Evolutionary conservation across 2,329 filamentous ascomycete species (phyloP).

Genomic region (Periconia sp.): DNA sequence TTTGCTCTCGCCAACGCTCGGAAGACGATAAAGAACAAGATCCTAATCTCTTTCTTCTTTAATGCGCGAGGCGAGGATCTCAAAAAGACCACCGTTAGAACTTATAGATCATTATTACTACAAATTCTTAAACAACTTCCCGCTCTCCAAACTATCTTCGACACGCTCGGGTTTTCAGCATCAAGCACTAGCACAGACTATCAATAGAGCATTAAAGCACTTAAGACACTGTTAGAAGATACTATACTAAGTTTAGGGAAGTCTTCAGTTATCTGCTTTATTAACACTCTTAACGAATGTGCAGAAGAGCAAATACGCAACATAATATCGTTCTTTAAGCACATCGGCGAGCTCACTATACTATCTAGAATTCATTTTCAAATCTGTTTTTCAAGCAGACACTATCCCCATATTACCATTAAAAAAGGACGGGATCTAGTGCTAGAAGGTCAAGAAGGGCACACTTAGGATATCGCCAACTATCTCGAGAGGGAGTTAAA

Average conservation of each 20-base stretch:
- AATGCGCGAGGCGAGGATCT: slow-evolving; percentile 13
- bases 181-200: neutral
- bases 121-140: slow-evolving; percentile 16
- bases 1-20: slow-evolving; percentile 25
- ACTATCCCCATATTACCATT: slow-evolving; percentile 49
- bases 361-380: slow-evolving; percentile 15
- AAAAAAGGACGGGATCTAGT: slow-evolving; percentile 25
- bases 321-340: slow-evolving; percentile 49
- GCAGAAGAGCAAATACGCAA: slow-evolving; percentile 43
- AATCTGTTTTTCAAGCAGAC: slow-evolving; percentile 52
- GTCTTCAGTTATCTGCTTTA: slow-evolving; percentile 15
- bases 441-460: slow-evolving; percentile 39
- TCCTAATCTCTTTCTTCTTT: slow-evolving; percentile 19
- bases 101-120: slow-evolving; percentile 18
- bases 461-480: slow-evolving; percentile 36
- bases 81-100: slow-evolving; percentile 13
- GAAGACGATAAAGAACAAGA: slow-evolving; percentile 2
- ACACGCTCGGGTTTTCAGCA: slow-evolving; percentile 5
- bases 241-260: slow-evolving; percentile 6
- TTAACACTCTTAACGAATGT: slow-evolving; percentile 53
- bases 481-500: slow-evolving; percentile 16
- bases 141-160: slow-evolving; percentile 1
- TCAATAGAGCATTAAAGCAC: slow-evolving; percentile 7
- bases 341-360: slow-evolving; percentile 30
- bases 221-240: slow-evolving; percentile 15